These are phyloP conservation scores for Rhodotorula sp. DNA, from an alignment of 1,284 basidiomycete species.

Conservation along the genomic window DNA sequence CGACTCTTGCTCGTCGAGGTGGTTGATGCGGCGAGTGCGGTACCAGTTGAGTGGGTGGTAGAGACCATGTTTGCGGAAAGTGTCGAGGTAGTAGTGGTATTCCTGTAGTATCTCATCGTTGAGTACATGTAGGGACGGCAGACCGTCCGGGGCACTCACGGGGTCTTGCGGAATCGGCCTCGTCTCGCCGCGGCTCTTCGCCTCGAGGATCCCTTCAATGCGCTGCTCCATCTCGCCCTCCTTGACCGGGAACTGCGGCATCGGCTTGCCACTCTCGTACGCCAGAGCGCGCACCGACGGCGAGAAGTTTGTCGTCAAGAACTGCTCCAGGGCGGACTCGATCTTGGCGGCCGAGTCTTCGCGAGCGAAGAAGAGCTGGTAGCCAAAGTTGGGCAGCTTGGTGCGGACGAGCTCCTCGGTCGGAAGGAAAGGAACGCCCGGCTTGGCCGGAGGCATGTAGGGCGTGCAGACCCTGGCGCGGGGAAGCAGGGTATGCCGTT, in stretches of 20 bases:
- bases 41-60: constrained; percentile 39
- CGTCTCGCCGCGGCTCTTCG: constrained; percentile 15
- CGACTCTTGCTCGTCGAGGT: constrained; percentile 32
- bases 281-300: constrained; percentile 5
- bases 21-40: constrained; percentile 34
- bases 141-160: constrained; percentile 10
- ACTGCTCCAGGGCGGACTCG: constrained; percentile 28
- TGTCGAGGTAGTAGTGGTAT: constrained; percentile 35
- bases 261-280: constrained; percentile 1
- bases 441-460: constrained; percentile 33
- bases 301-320: constrained; percentile 32
- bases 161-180: constrained; percentile 21
- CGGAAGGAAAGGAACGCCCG: constrained; percentile 7
- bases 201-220: constrained; percentile 13
- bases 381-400: constrained; percentile 41
- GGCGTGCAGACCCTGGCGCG: constrained; percentile 40
- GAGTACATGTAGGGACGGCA: not conserved
- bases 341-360: constrained; percentile 28
- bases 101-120: constrained; percentile 17
- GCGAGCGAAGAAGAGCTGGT: constrained; percentile 38
- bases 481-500: not conserved
- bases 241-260: constrained; percentile 21
- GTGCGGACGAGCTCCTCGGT: constrained; percentile 27
- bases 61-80: constrained; percentile 30
- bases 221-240: constrained; percentile 25